Evolutionary conservation across 2,329 filamentous ascomycete genomes (phyloP).

Genomic region (Exophiala viscosa): DNA sequence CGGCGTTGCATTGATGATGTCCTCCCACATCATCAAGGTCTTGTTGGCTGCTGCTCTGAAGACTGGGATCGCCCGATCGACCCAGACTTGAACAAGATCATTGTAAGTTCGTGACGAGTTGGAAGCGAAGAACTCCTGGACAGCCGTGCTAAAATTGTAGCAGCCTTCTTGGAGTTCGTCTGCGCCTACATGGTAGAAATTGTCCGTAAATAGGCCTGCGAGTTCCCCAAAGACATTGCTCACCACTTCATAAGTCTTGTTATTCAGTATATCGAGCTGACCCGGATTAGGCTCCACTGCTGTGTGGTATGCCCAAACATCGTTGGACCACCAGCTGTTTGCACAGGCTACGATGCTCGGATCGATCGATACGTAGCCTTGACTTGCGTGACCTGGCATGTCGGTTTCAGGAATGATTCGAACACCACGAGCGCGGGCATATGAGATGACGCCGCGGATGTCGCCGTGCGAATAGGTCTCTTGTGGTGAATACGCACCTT

Average conservation of each 20-base stretch:
- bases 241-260: constrained; percentile 54
- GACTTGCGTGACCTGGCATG: constrained; percentile 57
- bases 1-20: constrained; percentile 46
- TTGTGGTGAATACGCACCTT: constrained; percentile 52
- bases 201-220: constrained; percentile 48
- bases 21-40: constrained; percentile 58
- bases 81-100: constrained; percentile 54
- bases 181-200: constrained; percentile 55
- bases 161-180: constrained; percentile 55
- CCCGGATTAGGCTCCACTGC: constrained; percentile 56
- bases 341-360: constrained; percentile 54
- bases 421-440: constrained; percentile 54
- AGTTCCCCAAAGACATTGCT: constrained; percentile 54
- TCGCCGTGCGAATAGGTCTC: constrained; percentile 46
- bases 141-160: constrained; percentile 55
- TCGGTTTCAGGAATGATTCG: constrained; percentile 60
- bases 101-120: constrained; percentile 50
- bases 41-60: constrained; percentile 47
- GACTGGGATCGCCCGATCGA: constrained; percentile 51
- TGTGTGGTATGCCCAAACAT: constrained; percentile 52
- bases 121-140: constrained; percentile 49
- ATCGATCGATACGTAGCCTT: constrained; percentile 56
- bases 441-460: constrained; percentile 46
- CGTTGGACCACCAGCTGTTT: constrained; percentile 60
- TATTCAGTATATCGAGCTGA: constrained; percentile 54